A percentile compares a stretch with the other conserved stretches of the same genome.
These are phyloP conservation scores for Schizosaccharomyces octosporus DNA, from an alignment of 805 yeast species.

Conservation along the genomic window DNA sequence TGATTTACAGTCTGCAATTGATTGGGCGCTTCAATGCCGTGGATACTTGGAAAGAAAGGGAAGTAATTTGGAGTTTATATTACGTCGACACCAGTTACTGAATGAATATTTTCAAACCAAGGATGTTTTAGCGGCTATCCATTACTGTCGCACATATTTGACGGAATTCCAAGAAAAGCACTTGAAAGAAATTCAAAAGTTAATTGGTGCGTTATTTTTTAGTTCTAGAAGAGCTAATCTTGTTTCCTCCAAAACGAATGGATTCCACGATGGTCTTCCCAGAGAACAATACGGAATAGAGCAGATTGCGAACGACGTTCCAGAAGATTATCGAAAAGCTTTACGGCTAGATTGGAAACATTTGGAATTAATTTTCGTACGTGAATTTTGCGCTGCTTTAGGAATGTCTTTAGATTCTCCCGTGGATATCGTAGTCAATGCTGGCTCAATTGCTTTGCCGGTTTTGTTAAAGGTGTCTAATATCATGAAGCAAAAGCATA, in stretches of 20 bases:
- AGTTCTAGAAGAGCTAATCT: conserved; percentile 8
- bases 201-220: conserved; percentile 19
- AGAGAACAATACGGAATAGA: neutral
- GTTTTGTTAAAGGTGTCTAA: conserved; percentile 25
- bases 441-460: conserved; percentile 32
- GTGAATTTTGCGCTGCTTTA: conserved; percentile 25
- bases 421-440: conserved; percentile 22
- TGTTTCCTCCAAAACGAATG: conserved; percentile 10
- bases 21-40: conserved; percentile 19
- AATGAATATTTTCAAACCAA: conserved; percentile 9
- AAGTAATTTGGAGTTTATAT: conserved; percentile 21
- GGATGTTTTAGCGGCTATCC: conserved; percentile 12
- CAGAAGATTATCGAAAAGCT: neutral
- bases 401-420: conserved; percentile 32
- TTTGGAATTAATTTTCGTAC: conserved; percentile 17
- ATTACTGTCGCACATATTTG: conserved; percentile 22
- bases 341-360: conserved; percentile 9
- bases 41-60: conserved; percentile 14
- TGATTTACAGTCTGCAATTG: conserved; percentile 18
- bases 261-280: conserved; percentile 8
- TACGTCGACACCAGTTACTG: conserved; percentile 22
- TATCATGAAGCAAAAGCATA: conserved; percentile 16
- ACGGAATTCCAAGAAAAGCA: conserved; percentile 19
- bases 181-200: conserved; percentile 20
- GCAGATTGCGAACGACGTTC: conserved; percentile 4